Conservation (phyloP, 495 filamentous ascomycete genomes). For the Wilcoxina mikolae region DNA sequence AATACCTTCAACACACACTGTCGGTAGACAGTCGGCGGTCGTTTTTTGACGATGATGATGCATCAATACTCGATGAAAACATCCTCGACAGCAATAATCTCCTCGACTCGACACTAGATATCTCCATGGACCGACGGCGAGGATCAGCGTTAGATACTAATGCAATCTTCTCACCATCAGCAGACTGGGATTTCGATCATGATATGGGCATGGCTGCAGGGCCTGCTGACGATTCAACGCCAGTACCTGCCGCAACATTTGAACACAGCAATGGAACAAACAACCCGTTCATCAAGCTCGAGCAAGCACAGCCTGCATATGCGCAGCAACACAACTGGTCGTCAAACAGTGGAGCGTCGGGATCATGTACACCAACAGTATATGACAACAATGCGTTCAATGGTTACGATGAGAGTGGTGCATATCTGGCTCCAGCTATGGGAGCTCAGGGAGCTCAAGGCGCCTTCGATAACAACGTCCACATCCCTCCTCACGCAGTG, state of each 20-base stretch:
- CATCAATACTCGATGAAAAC: slow-evolving; percentile 69
- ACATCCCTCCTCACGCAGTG: slow-evolving; percentile 35
- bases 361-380: slow-evolving; percentile 32
- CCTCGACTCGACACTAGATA: slow-evolving; percentile 52
- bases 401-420: slow-evolving; percentile 30
- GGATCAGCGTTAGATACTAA: slow-evolving; percentile 58
- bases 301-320: slow-evolving; percentile 33
- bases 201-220: slow-evolving; percentile 38
- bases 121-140: slow-evolving; percentile 52
- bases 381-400: slow-evolving; percentile 29
- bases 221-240: slow-evolving; percentile 31
- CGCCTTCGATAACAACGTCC: slow-evolving; percentile 30
- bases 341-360: slow-evolving; percentile 30
- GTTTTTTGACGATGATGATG: slow-evolving; percentile 65
- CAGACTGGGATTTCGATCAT: slow-evolving; percentile 44
- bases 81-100: slow-evolving; percentile 55
- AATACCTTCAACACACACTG: slow-evolving; percentile 24
- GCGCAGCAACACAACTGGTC: slow-evolving; percentile 33
- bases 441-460: slow-evolving; percentile 16
- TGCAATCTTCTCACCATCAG: slow-evolving; percentile 48
- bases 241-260: slow-evolving; percentile 27
- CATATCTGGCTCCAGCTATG: slow-evolving; percentile 28
- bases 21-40: slow-evolving; percentile 27
- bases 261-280: slow-evolving; percentile 34
- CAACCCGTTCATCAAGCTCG: slow-evolving; percentile 36